These are phyloP conservation scores for Taphrina betulina DNA, from an alignment of 1,139 yeast species.

Conservation along the genomic window DNA sequence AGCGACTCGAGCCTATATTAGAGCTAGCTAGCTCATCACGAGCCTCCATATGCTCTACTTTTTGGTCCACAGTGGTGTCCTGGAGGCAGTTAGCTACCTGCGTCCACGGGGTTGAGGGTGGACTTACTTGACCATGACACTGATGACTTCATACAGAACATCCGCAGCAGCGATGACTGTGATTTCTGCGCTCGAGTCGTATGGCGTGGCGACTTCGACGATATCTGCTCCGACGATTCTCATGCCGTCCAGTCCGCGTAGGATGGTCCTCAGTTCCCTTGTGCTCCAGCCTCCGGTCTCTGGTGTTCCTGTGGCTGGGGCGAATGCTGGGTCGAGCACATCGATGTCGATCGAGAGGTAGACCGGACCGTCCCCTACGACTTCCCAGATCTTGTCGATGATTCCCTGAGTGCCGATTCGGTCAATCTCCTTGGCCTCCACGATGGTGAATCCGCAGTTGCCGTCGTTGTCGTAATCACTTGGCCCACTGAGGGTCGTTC, in stretches of 20 bases:
- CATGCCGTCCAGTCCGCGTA: constrained; percentile 59
- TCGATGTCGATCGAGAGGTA: constrained; percentile 75
- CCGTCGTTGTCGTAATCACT: constrained; percentile 65
- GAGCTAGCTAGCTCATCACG: too few relatives aligned
- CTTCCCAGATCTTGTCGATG: constrained; percentile 52
- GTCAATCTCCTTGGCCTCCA: constrained; percentile 71
- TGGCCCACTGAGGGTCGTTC: constrained; percentile 66
- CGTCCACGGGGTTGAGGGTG: too few relatives aligned
- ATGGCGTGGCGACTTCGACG: constrained; percentile 75
- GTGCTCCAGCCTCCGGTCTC: constrained; percentile 81
- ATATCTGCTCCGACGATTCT: constrained; percentile 74
- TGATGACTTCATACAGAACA: constrained; percentile 64
- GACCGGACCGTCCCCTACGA: constrained; percentile 63
- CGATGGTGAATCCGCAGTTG: constrained; percentile 60
- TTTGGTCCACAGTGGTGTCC: constrained; percentile 38
- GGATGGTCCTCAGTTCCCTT: constrained; percentile 63
- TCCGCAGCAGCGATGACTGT: constrained; percentile 79
- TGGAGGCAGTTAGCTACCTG: too few relatives aligned
- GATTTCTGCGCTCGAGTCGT: constrained; percentile 61
- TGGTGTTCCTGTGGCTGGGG: constrained; percentile 81
- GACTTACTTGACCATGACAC: constrained; percentile 72
- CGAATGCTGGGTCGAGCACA: constrained; percentile 73
- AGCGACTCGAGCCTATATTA: too few relatives aligned
- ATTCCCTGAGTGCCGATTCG: constrained; percentile 50
- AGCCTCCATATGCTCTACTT: too few relatives aligned